Percentiles rank a stretch among this genome's conserved stretches.
phyloP scores from a whole-genome alignment of 2,329 filamentous ascomycete genomes.

The Huntiella bhutanensis region DNA sequence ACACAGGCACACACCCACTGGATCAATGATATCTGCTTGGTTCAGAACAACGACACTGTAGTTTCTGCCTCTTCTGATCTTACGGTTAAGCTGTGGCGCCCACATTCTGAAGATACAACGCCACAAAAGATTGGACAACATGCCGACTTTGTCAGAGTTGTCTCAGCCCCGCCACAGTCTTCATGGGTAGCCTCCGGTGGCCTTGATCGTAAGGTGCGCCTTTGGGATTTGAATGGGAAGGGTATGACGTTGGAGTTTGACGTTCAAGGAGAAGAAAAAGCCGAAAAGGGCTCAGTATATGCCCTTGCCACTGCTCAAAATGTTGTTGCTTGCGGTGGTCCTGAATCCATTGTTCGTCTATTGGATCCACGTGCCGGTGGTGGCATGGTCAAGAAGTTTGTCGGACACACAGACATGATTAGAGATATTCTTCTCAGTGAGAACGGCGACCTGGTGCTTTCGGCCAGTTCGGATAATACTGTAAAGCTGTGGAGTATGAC shows the following conservation, averaged over 20 bases:
- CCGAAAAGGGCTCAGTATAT: constrained; percentile 89
- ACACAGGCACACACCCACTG: constrained; percentile 75
- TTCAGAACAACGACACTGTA: constrained; percentile 57
- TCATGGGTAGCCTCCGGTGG: constrained; percentile 86
- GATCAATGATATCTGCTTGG: constrained; percentile 82
- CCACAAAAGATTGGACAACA: constrained; percentile 70
- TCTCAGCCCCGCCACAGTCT: constrained; percentile 51
- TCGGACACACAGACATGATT: constrained; percentile 90
- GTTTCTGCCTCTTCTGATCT: constrained; percentile 88
- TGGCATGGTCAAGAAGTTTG: constrained; percentile 84
- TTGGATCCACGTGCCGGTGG: constrained; percentile 85
- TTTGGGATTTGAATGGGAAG: constrained; percentile 82
- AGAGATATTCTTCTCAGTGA: constrained; percentile 79
- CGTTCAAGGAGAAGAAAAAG: constrained; percentile 61
- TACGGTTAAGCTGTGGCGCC: constrained; percentile 83
- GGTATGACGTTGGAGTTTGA: constrained; percentile 79
- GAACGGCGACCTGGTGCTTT: constrained; percentile 77
- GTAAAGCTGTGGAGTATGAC: constrained; percentile 97
- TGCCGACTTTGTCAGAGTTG: constrained; percentile 87
- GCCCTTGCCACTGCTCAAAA: constrained; percentile 63
- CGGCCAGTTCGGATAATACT: constrained; percentile 86
- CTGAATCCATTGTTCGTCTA: constrained; percentile 77
- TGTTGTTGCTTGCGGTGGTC: constrained; percentile 78
- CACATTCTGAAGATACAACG: constrained; percentile 34
- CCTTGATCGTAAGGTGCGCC: constrained; percentile 72